phyloP scores from a whole-genome alignment of 441 rosid genomes.

The Pelargonium exstipulatum region DNA sequence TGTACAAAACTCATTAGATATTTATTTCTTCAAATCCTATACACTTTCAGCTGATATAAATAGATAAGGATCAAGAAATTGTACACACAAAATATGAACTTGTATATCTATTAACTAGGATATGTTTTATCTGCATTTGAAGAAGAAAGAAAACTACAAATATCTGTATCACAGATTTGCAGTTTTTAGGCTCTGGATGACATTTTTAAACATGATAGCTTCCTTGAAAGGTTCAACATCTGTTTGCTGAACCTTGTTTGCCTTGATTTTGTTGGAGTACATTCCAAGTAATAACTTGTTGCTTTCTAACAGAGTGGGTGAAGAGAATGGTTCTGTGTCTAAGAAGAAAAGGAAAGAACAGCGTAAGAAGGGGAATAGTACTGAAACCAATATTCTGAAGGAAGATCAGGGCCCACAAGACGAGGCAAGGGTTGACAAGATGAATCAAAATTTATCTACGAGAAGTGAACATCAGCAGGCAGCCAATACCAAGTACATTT shows the following conservation, averaged over 20 bases:
- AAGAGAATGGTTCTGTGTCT: conserved; percentile 22
- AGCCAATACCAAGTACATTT: conserved; percentile 8
- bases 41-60: background rate
- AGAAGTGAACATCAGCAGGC: conserved; percentile 26
- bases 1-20: background rate
- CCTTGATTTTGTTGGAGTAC: background rate
- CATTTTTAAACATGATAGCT: background rate
- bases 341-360: conserved; percentile 37
- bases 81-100: background rate
- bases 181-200: background rate
- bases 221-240: background rate
- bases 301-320: conserved; percentile 13
- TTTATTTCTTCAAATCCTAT: background rate
- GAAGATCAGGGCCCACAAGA: conserved; percentile 19
- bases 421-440: conserved; percentile 13
- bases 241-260: background rate
- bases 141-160: background rate
- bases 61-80: background rate
- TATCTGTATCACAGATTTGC: background rate
- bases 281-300: conserved; percentile 5
- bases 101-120: background rate
- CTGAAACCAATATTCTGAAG: background rate
- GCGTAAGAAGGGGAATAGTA: conserved; percentile 7
- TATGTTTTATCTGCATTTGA: background rate
- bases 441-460: conserved; percentile 7